Conservation (phyloP, 1,284 basidiomycete genomes). For the Ustilago lituana region DNA sequence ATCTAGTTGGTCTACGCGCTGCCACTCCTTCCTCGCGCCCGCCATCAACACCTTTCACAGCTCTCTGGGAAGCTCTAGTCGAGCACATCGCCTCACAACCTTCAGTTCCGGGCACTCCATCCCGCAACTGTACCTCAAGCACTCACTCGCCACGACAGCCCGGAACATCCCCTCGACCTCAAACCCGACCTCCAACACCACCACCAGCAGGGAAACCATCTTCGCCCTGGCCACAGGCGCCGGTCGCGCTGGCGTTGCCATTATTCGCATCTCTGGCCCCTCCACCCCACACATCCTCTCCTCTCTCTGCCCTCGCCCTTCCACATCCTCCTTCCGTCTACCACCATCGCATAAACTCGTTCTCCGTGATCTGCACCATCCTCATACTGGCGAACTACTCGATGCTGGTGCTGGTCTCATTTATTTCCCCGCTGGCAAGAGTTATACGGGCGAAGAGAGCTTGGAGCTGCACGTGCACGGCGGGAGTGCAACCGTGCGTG, state of each 20-base stretch:
- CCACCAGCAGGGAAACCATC: constrained; percentile 72
- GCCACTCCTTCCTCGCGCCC: not conserved
- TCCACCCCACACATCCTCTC: constrained; percentile 74
- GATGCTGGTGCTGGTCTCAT: constrained; percentile 79
- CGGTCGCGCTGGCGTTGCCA: constrained; percentile 81
- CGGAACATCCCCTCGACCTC: not conserved
- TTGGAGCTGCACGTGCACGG: constrained; percentile 88
- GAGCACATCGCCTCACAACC: no score
- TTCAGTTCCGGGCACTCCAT: no score
- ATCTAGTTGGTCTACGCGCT: no score
- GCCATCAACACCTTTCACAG: not conserved
- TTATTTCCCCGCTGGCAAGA: constrained; percentile 79
- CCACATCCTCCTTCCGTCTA: constrained; percentile 7
- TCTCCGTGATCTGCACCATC: constrained; percentile 77
- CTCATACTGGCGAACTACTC: constrained; percentile 74
- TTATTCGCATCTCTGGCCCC: constrained; percentile 83
- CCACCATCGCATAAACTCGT: constrained; percentile 76
- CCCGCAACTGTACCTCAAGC: no score
- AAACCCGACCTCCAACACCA: not conserved
- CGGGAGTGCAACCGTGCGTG: constrained; percentile 79
- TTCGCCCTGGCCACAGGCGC: constrained; percentile 85
- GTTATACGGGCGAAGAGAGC: constrained; percentile 83
- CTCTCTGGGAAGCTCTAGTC: no score
- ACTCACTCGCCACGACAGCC: no score
- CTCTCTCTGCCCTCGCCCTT: constrained; percentile 70